Evolutionary conservation across 192 early-diverging fungal genomes (phyloP).

Genomic region (Backusella morwellensis): DNA sequence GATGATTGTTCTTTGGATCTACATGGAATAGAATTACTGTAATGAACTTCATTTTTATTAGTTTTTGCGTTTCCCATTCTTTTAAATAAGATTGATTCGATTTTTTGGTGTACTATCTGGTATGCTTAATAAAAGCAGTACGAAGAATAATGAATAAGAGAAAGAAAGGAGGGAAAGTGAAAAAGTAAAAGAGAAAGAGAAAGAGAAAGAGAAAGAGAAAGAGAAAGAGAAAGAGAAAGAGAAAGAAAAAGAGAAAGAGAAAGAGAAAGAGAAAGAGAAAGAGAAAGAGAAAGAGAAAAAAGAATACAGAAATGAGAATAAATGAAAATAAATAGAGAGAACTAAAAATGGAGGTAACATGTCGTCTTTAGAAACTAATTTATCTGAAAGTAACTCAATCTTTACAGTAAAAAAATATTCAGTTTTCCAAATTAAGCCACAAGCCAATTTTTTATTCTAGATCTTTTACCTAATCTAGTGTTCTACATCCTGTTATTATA

Average conservation of each 20-base stretch:
- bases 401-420: not conserved
- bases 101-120: not conserved
- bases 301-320: not conserved
- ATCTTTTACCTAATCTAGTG: not conserved
- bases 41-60: not conserved
- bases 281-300: not conserved
- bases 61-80: not conserved
- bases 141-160: not conserved
- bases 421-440: not conserved
- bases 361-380: not conserved
- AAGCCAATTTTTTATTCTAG: not conserved
- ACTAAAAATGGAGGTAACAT: not conserved
- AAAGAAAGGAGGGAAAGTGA: not conserved
- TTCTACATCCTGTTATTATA: not conserved
- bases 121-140: not conserved
- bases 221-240: not conserved
- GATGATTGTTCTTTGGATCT: not conserved
- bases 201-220: no score
- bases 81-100: not conserved
- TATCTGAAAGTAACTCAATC: not conserved
- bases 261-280: no score
- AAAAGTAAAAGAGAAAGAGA: no score
- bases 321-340: not conserved
- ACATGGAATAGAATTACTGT: not conserved
- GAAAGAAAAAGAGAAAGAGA: not conserved